Percentiles rank a stretch among this genome's conserved stretches.
Conservation (phyloP, 2,329 filamentous ascomycete species). For the Claviceps purpurea region DNA sequence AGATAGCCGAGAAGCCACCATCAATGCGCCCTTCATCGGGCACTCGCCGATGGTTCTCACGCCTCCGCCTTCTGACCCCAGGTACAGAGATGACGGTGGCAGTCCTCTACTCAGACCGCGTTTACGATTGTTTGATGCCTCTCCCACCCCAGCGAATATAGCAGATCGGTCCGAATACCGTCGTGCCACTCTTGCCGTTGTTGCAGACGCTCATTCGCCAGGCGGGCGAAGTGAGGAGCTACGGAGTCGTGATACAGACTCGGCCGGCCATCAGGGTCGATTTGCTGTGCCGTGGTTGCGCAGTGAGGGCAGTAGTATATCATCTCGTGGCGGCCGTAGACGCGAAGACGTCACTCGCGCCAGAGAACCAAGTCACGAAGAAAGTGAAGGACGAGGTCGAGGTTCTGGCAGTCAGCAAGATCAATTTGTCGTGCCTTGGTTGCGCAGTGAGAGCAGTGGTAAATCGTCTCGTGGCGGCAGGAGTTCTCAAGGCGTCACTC, state of each 20-base stretch:
- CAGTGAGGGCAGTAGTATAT: neutral
- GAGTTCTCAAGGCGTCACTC: neutral
- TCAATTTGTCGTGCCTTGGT: neutral
- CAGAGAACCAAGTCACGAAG: neutral
- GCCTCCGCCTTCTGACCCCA: slow-evolving; percentile 6
- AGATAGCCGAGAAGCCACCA: neutral
- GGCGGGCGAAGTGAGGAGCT: neutral
- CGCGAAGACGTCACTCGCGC: neutral
- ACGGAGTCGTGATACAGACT: neutral
- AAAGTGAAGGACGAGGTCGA: neutral
- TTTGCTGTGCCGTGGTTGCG: neutral
- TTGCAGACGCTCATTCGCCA: neutral
- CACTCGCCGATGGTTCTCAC: neutral
- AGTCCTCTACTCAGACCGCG: neutral
- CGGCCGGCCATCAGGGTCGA: neutral
- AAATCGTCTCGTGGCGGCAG: neutral
- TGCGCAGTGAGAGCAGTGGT: neutral
- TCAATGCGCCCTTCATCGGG: neutral
- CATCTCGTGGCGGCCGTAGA: neutral
- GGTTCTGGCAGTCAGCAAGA: neutral
- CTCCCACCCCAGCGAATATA: neutral
- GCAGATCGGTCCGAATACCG: neutral
- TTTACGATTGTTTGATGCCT: neutral
- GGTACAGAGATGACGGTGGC: neutral
- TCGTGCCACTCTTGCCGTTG: neutral